Base-by-base conservation (phyloP, 2,329 filamentous ascomycete species). In the Microdochium trichocladiopsis region DNA sequence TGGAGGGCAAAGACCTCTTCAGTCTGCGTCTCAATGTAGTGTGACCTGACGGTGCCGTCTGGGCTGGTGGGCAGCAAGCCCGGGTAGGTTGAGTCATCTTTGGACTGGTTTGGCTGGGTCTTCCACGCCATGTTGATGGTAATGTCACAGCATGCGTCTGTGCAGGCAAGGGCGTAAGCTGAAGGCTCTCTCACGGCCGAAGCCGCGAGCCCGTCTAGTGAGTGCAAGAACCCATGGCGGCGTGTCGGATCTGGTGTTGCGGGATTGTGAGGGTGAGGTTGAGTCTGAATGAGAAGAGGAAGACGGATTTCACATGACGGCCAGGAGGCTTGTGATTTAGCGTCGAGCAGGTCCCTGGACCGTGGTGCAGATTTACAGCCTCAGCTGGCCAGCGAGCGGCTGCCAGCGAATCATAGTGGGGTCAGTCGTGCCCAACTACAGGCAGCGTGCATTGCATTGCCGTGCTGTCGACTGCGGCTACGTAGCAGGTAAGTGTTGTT, bases 1-100 rank as follows among this genome's bases (percentile, higher is more conserved):
- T 87, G 80, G 54, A 97, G 77, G 47, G 85, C 93, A 65, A 94
- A 82, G 53, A 95, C 78, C 72, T 97, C 94, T 65, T 96, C 88
- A 62, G 87, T 78, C 71, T 97, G 94, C 31, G 88, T 83, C 70
- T 95, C 87, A 58, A 85, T 82, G 72, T 96, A 95, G 64, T 91
- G 74, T 16, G 79, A 78, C 59, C 73, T 80, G 50, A 70, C 63
- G 45, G 65, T 64, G 48, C 70, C 60, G 53, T 73, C 66, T 54
- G 71, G 66, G 59, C 70, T 70, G 53, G 67, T 63, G 57, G 72
- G 67, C 58, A 71, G 72, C 58, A 80, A 72, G 56, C 75, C 78
- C 53, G 79, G 75, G 59, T 79, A 79, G 61, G 69, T 78, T 63
- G 76, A 67, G 62, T 77, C 69, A 67, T 75, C 67, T 57, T 72